Conservation (phyloP, 345 rosid genomes). For the Microcos paniculata region DNA sequence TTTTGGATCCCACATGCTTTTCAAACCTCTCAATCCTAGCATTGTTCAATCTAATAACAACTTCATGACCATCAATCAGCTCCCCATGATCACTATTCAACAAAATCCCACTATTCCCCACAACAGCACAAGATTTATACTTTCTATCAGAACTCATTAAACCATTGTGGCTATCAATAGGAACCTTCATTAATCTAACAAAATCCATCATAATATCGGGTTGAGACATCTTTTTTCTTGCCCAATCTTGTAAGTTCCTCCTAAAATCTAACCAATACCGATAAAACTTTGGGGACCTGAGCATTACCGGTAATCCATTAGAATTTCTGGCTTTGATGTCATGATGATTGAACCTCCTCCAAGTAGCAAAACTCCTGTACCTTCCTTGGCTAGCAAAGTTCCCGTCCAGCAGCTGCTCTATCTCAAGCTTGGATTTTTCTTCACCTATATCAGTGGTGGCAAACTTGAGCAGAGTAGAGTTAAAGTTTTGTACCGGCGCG, state of each 20-base stretch:
- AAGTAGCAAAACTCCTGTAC: conserved; percentile 45
- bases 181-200: conserved; percentile 53
- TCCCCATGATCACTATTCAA: conserved; percentile 50
- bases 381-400: conserved; percentile 45
- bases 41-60: conserved; percentile 84
- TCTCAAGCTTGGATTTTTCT: conserved; percentile 49
- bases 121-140: conserved; percentile 83
- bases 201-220: conserved; percentile 66
- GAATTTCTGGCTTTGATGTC: conserved; percentile 29
- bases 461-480: conserved; percentile 63
- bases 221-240: conserved; percentile 51
- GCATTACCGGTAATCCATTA: conserved; percentile 31
- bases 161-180: conserved; percentile 51
- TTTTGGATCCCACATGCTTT: conserved; percentile 68
- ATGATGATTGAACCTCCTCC: conserved; percentile 44
- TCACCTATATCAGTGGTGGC: conserved; percentile 72
- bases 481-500: conserved; percentile 38
- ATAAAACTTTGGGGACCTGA: conserved; percentile 59
- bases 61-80: conserved; percentile 78
- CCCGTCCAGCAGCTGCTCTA: conserved; percentile 61
- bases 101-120: conserved; percentile 89
- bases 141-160: conserved; percentile 30
- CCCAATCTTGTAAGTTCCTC: conserved; percentile 60
- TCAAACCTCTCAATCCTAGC: conserved; percentile 56
- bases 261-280: conserved; percentile 73